A percentile compares a stretch with the other conserved stretches of the same genome.
Conservation (phyloP, 306 rosid genomes). For the Fragaria ananassa region DNA sequence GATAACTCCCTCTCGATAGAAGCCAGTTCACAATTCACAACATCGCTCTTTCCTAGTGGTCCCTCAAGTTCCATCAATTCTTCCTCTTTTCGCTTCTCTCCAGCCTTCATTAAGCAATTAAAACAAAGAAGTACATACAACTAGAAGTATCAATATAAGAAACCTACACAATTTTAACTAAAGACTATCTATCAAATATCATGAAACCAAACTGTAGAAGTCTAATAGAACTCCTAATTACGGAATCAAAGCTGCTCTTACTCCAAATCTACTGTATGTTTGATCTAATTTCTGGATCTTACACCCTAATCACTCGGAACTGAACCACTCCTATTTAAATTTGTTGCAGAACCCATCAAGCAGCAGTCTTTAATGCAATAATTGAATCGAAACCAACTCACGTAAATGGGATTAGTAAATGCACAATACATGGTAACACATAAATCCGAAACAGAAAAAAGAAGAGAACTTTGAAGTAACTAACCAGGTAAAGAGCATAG, state of each 20-base stretch:
- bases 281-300: neutral
- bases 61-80: conserved; percentile 98
- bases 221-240: no score
- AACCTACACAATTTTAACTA: neutral
- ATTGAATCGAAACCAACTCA: neutral
- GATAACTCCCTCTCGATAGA: conserved; percentile 86
- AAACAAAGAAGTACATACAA: neutral
- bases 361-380: neutral
- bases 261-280: neutral
- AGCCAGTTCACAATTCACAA: conserved; percentile 68
- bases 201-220: neutral
- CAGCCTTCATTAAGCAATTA: conserved; percentile 55
- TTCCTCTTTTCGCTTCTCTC: conserved; percentile 98
- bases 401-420: neutral
- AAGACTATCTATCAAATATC: neutral
- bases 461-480: conserved; percentile 15
- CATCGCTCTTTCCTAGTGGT: conserved; percentile 77
- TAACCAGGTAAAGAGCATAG: conserved; percentile 78
- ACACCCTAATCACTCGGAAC: neutral
- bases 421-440: neutral
- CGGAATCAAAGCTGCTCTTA: no score
- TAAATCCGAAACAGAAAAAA: neutral
- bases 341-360: neutral
- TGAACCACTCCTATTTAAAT: neutral
- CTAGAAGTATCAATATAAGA: neutral